Evolutionary conservation across 768 basidiomycete genomes (phyloP).

Genomic region (Leucosporidium creatinivorum): DNA sequence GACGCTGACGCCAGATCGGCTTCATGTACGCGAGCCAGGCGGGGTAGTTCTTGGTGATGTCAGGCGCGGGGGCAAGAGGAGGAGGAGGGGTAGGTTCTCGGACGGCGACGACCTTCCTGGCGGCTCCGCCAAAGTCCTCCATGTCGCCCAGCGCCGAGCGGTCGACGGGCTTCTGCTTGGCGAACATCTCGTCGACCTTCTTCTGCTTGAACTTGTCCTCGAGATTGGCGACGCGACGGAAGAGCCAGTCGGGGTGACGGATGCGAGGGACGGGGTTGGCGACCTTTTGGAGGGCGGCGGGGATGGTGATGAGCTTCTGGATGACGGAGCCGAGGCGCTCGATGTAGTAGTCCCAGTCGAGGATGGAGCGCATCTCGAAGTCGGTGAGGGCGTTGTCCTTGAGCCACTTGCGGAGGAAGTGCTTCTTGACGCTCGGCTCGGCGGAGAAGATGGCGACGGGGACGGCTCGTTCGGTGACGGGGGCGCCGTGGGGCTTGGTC

Average conservation of each 20-base stretch:
- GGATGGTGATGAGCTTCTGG: slow-evolving; percentile 97
- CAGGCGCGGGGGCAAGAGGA: slow-evolving; percentile 47
- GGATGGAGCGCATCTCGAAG: slow-evolving; percentile 86
- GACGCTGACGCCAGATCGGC: slow-evolving; percentile 63
- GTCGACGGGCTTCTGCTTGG: slow-evolving; percentile 41
- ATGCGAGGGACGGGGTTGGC: slow-evolving; percentile 92
- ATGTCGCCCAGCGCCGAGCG: slow-evolving; percentile 40
- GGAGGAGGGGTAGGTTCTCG: slow-evolving; percentile 4
- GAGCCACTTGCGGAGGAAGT: slow-evolving; percentile 90
- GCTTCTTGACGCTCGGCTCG: slow-evolving; percentile 79
- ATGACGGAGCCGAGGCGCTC: slow-evolving; percentile 95
- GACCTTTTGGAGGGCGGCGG: slow-evolving; percentile 96
- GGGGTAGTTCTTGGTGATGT: slow-evolving; percentile 59
- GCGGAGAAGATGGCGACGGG: slow-evolving; percentile 97
- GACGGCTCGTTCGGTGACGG: slow-evolving; percentile 93
- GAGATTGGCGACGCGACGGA: slow-evolving; percentile 75
- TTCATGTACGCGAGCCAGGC: slow-evolving; percentile 72
- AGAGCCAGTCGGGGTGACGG: slow-evolving; percentile 94
- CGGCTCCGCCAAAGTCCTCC: slow-evolving; percentile 47
- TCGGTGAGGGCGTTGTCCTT: slow-evolving; percentile 79
- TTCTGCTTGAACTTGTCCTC: slow-evolving; percentile 98
- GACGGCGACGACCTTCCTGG: slow-evolving; percentile 51
- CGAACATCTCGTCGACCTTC: slow-evolving; percentile 92
- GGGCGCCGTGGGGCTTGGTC: slow-evolving; percentile 79
- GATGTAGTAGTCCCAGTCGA: slow-evolving; percentile 98